These are phyloP conservation scores for Wallemia hederae DNA, from an alignment of 1,284 basidiomycete genomes.

Conservation along the genomic window DNA sequence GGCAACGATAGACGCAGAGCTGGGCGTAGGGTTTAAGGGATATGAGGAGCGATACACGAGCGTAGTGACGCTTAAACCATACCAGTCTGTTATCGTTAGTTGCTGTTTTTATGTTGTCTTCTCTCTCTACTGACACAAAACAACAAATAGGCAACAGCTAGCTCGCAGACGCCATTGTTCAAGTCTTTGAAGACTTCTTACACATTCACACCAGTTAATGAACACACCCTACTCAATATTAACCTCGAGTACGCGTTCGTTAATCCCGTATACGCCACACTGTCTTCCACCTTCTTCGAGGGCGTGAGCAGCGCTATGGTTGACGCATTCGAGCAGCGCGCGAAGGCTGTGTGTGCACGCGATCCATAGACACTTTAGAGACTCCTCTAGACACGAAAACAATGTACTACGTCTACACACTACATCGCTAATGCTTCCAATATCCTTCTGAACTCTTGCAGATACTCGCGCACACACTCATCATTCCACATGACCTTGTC, in stretches of 20 bases:
- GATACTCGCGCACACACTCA: neutral
- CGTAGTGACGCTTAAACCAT: slow-evolving; percentile 44
- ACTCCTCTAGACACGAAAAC: too few relatives aligned
- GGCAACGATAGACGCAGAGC: slow-evolving; percentile 44
- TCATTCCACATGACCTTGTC: neutral
- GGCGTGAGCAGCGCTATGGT: slow-evolving; percentile 70
- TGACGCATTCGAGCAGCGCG: slow-evolving; percentile 63
- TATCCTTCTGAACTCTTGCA: neutral
- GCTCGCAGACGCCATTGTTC: slow-evolving; percentile 48
- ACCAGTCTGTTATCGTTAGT: slow-evolving; percentile 49
- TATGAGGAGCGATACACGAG: slow-evolving; percentile 71
- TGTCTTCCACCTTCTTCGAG: slow-evolving; percentile 55
- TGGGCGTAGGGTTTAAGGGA: slow-evolving; percentile 62
- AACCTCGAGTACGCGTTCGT: slow-evolving; percentile 62
- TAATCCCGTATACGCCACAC: slow-evolving; percentile 52
- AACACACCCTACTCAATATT: slow-evolving; percentile 41
- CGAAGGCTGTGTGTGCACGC: slow-evolving; percentile 33
- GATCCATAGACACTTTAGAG: too few relatives aligned
- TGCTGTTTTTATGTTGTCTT: slow-evolving; percentile 9
- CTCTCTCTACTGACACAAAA: neutral
- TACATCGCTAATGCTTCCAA: neutral
- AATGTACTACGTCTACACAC: too few relatives aligned
- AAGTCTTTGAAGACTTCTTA: slow-evolving; percentile 50
- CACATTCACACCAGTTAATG: slow-evolving; percentile 11
- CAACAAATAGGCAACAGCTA: slow-evolving; percentile 37